Base-by-base conservation (phyloP, 306 rosid species). In the Quercus wislizeni region DNA sequence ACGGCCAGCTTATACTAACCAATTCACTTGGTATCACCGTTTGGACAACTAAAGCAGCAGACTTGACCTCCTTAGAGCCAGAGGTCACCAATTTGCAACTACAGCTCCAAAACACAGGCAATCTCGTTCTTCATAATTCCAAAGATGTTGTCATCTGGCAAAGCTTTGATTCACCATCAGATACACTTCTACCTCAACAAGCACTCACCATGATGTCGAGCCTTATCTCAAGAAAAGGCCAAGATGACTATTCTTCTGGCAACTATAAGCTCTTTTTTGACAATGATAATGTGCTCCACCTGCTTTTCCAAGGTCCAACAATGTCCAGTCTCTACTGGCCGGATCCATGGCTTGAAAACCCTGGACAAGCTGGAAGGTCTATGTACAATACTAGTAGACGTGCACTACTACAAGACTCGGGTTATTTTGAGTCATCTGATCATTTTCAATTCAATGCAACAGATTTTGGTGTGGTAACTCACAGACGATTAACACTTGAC, bases 81-180 rank as follows among this genome's bases (percentile, higher is more conserved):
- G 23, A 28, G 2, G 3, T 70, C 18, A 61, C 70, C 38, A 7
- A 49, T 0, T 17, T 75, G 4, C 31, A 86, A 0, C 72, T 92
- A 2, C 73, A 62, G 20, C 87, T 90, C 54, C 63, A 4, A 6
- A 35, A 83, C 88, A 69, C 82, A 10, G 91, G 93, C 5, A 89
- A 89, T 78, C 87, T 90, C 43, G 74, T 86, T 3, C 81, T 92
- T 5, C 59, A 1, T 1, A 52, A 57, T 58, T 64, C 27, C 4
- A 57, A 59, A 17, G 30, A 5, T 15, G 13, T 17, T 4, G 23
- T 86, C 78, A 49, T 86, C 17, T 92, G 94, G 94, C 83, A 85
- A 55, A 88, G 91, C 83, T 87, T 90, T 52, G 83, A 77, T 49
- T 87, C 70, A 1, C 97, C 91, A 0, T 90, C 89, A 0, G 92